A percentile compares a stretch with the other conserved stretches of the same genome.
phyloP scores from a whole-genome alignment of 805 yeast genomes.

The Jamesozyma jinghongensis region DNA sequence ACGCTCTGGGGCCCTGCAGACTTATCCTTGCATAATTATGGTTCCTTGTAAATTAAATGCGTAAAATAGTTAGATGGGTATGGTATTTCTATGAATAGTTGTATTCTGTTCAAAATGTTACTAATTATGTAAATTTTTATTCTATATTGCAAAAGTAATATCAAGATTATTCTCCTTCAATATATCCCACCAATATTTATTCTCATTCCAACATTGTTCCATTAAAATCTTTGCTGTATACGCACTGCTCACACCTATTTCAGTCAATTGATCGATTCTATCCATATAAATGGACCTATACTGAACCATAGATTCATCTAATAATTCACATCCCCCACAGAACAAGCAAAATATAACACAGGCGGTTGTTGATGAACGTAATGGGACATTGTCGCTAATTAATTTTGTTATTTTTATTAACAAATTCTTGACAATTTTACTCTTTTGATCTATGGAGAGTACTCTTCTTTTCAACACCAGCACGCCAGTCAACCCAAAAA shows the following conservation, averaged over 20 bases:
- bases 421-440: constrained; percentile 39
- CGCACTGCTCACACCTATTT: constrained; percentile 16
- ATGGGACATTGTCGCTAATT: constrained; percentile 7
- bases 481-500: constrained; percentile 45
- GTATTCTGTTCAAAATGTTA: too few relatives aligned
- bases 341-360: constrained; percentile 16
- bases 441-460: constrained; percentile 39
- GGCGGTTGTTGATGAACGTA: constrained; percentile 8
- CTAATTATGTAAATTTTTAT: too few relatives aligned
- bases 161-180: constrained; percentile 12
- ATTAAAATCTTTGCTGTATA: constrained; percentile 13
- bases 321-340: constrained; percentile 19
- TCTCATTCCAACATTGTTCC: constrained; percentile 19
- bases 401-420: constrained; percentile 8
- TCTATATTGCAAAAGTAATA: constrained; percentile 14
- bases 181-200: constrained; percentile 19
- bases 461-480: constrained; percentile 51
- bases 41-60: too few relatives aligned
- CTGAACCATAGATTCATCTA: constrained; percentile 6
- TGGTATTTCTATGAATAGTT: too few relatives aligned
- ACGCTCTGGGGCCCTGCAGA: constrained; percentile 1
- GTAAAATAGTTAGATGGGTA: too few relatives aligned
- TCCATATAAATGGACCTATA: constrained; percentile 8
- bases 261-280: constrained; percentile 7
- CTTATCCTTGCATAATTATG: too few relatives aligned